Evolutionary conservation across 108 stramenopile genomes (phyloP).

Genomic region (Nitzschia putrida): DNA sequence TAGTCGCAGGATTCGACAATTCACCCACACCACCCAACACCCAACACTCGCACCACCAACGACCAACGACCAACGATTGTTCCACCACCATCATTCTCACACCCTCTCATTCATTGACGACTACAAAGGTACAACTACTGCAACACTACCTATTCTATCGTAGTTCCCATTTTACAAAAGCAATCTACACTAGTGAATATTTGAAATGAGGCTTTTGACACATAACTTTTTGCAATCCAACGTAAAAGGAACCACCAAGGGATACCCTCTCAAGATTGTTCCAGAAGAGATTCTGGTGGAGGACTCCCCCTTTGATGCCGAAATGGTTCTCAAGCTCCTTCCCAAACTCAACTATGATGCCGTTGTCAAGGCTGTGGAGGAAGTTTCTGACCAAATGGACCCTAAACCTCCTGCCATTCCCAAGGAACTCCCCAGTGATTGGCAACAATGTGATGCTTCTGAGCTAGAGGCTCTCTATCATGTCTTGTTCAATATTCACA

Average conservation of each 20-base stretch:
- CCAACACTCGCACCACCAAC: too few relatives aligned
- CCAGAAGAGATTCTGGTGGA: conserved; percentile 55
- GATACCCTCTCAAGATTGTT: conserved; percentile 81
- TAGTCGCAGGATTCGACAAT: neutral
- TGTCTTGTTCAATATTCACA: conserved; percentile 85
- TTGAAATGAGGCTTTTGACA: conserved; percentile 73
- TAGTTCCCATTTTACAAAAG: neutral
- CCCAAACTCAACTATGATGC: conserved; percentile 75
- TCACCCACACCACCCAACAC: too few relatives aligned
- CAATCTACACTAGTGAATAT: neutral
- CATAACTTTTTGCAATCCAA: conserved; percentile 84
- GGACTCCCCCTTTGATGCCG: conserved; percentile 61
- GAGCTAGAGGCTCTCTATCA: conserved; percentile 60
- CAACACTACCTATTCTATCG: neutral
- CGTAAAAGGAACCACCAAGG: conserved; percentile 76
- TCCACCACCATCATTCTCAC: too few relatives aligned
- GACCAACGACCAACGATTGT: too few relatives aligned
- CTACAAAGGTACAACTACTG: too few relatives aligned
- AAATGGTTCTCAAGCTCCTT: conserved; percentile 58
- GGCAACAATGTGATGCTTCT: conserved; percentile 36
- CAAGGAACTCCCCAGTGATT: conserved; percentile 22
- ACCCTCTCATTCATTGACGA: too few relatives aligned
- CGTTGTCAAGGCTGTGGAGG: conserved; percentile 46
- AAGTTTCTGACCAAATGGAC: conserved; percentile 37
- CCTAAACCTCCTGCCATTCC: conserved; percentile 30